Conservation (phyloP, 2,329 filamentous ascomycete genomes). For the Aspergillus niger region DNA sequence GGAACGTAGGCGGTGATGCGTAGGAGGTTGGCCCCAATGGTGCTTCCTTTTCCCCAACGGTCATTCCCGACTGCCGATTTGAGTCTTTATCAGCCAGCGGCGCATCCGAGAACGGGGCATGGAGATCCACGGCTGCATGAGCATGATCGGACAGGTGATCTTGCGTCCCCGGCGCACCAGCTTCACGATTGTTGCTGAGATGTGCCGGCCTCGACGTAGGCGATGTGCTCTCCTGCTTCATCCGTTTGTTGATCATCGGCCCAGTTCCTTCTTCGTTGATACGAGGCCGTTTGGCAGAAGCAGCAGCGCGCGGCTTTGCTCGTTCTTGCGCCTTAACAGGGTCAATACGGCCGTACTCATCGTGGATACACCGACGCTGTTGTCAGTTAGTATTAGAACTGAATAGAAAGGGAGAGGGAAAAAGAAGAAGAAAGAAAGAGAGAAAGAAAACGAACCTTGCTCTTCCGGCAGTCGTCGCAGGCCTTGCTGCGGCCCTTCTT, state of each 20-base stretch:
- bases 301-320: constrained; percentile 60
- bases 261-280: constrained; percentile 44
- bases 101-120: background rate
- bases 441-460: constrained; percentile 56
- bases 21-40: constrained; percentile 33
- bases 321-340: constrained; percentile 64
- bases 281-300: constrained; percentile 57
- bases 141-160: constrained; percentile 17
- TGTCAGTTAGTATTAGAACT: constrained; percentile 22
- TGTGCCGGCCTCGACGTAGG: constrained; percentile 27
- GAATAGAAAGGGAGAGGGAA: background rate
- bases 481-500: constrained; percentile 65
- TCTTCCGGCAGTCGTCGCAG: constrained; percentile 67
- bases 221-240: constrained; percentile 38
- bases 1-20: constrained; percentile 41
- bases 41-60: constrained; percentile 23
- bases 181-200: constrained; percentile 21
- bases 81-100: constrained; percentile 11
- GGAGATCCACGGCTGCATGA: constrained; percentile 13
- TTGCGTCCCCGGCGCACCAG: constrained; percentile 18
- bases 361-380: constrained; percentile 67
- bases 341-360: constrained; percentile 65
- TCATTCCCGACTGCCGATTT: constrained; percentile 18
- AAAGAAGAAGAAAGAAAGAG: constrained; percentile 36
- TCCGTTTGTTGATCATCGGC: constrained; percentile 31